phyloP scores from a whole-genome alignment of 352 stramenopile genomes.

The Pythium vanterpoolii region DNA sequence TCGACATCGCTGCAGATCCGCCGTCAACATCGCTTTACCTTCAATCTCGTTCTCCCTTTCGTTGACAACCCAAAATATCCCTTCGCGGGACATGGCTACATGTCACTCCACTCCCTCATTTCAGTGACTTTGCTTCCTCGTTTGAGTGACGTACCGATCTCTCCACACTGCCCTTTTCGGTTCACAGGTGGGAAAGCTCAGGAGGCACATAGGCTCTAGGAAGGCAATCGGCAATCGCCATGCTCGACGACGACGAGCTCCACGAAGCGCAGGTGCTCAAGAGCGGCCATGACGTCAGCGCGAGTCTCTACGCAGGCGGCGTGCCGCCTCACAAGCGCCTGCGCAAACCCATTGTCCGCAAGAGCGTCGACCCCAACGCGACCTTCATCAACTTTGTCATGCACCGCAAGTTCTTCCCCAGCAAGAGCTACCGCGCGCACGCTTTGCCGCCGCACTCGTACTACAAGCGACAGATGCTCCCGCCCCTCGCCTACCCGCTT shows the following conservation, averaged over 20 bases:
- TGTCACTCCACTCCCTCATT: not conserved
- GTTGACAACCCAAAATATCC: constrained; percentile 15
- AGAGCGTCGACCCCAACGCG: constrained; percentile 83
- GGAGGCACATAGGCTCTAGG: not conserved
- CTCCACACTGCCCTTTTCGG: not conserved
- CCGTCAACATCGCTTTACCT: constrained; percentile 3
- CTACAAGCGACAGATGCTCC: constrained; percentile 84
- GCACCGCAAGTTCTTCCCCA: constrained; percentile 65
- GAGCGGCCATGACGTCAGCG: constrained; percentile 72
- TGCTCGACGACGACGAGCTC: constrained; percentile 40
- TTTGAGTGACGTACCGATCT: not conserved
- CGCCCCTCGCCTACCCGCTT: constrained; percentile 52
- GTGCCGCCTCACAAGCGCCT: constrained; percentile 77
- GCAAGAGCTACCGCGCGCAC: constrained; percentile 40
- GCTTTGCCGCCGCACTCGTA: constrained; percentile 76
- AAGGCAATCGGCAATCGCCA: not conserved
- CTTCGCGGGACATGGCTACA: constrained; percentile 16
- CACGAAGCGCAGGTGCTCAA: constrained; percentile 75
- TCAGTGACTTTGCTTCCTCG: not conserved
- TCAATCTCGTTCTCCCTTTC: not conserved
- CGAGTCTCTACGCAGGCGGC: constrained; percentile 60
- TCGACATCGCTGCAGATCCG: constrained; percentile 47
- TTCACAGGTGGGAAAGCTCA: not conserved
- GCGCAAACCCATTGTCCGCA: constrained; percentile 86
- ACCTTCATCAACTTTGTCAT: constrained; percentile 84